Percentiles rank a stretch among this genome's conserved stretches.
phyloP scores from a whole-genome alignment of 768 basidiomycete species.

The Xerocomellus chrysenteron region DNA sequence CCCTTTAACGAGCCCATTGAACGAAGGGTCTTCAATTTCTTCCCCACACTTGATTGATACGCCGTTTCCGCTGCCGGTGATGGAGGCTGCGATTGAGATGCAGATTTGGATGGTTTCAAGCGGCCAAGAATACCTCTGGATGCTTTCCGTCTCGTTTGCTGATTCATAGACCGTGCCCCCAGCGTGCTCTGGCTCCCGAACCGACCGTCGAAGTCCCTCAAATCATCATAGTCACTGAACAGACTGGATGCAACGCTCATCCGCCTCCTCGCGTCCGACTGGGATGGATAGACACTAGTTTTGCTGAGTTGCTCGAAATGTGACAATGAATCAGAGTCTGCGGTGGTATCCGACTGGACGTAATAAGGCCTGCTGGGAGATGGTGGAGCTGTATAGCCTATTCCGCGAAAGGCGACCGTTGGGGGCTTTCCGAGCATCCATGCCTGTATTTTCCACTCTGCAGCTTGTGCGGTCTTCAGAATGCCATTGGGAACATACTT shows the following conservation, averaged over 20 bases:
- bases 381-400: constrained; percentile 66
- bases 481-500: constrained; percentile 94
- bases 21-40: constrained; percentile 68
- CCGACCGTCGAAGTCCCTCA: constrained; percentile 82
- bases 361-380: constrained; percentile 33
- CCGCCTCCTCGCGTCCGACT: constrained; percentile 47
- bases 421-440: constrained; percentile 98
- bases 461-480: constrained; percentile 92
- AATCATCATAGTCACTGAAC: constrained; percentile 87
- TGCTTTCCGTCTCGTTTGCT: constrained; percentile 52
- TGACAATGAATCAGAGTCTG: constrained; percentile 17
- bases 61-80: constrained; percentile 41
- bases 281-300: constrained; percentile 28
- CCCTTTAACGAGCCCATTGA: constrained; percentile 82
- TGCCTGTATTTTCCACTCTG: constrained; percentile 95
- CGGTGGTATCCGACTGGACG: constrained; percentile 17
- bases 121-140: constrained; percentile 69
- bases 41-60: constrained; percentile 36
- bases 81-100: constrained; percentile 46
- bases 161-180: constrained; percentile 41
- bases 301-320: constrained; percentile 22
- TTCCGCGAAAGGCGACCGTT: constrained; percentile 77
- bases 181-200: constrained; percentile 81
- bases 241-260: constrained; percentile 71
- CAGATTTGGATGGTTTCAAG: constrained; percentile 47